Conservation (phyloP, 2,329 filamentous ascomycete species). For the Fusarium sp. region DNA sequence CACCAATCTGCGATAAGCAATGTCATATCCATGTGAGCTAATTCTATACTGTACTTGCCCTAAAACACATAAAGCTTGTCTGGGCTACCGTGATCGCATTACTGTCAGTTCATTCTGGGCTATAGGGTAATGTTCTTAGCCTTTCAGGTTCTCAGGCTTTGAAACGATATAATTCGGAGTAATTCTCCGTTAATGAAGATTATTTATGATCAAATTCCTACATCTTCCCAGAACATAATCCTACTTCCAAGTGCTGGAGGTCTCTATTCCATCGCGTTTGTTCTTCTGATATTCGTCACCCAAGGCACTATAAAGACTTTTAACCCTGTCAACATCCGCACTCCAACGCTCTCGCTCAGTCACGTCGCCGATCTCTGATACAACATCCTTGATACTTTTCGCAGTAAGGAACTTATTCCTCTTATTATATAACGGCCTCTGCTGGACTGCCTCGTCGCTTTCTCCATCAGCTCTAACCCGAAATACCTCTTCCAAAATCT, state of each 20-base stretch:
- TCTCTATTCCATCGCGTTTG: constrained; percentile 58
- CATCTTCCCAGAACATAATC: background rate
- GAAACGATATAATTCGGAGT: too few species aligned
- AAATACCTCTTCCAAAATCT: constrained; percentile 68
- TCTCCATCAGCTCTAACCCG: constrained; percentile 58
- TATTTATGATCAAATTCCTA: background rate
- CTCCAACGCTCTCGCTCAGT: constrained; percentile 52
- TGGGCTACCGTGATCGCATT: too few species aligned
- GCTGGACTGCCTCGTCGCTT: constrained; percentile 53
- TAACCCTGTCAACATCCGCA: constrained; percentile 61
- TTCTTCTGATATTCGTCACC: constrained; percentile 64
- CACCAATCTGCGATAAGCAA: too few species aligned
- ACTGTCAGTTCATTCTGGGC: too few species aligned
- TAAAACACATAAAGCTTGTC: too few species aligned
- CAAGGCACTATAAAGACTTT: constrained; percentile 60
- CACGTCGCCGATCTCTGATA: constrained; percentile 53
- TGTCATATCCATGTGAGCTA: too few species aligned
- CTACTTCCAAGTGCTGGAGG: constrained; percentile 62
- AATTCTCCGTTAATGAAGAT: too few species aligned
- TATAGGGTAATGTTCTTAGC: too few species aligned
- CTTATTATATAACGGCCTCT: constrained; percentile 65
- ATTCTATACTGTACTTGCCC: too few species aligned
- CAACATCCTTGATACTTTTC: constrained; percentile 57
- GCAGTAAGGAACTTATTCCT: constrained; percentile 67
- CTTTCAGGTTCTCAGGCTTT: too few species aligned